Evolutionary conservation across 192 early-diverging fungal genomes (phyloP), one percentile per base, ranked within the genome.

Genomic region (Coemansia sp.): DNA sequence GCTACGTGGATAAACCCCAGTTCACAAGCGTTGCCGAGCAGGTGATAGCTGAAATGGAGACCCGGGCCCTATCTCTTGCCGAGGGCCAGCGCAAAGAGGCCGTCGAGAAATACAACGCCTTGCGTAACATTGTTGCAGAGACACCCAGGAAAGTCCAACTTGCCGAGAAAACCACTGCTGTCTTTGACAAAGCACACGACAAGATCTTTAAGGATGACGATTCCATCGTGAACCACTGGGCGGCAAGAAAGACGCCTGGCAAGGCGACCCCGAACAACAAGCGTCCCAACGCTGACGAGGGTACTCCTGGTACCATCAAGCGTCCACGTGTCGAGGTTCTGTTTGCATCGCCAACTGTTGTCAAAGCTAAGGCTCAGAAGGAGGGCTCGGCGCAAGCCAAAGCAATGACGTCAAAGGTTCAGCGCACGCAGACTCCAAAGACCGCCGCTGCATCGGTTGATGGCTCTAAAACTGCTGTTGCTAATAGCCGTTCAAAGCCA

Each of bases 141-240:
- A 77, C 75, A 12, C 74, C 80, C 15, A 63, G 34, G 16, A 64
- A 26, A 30, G 53, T 8, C 57, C 55, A 55, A n/a, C 51, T 58
- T 24, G 11, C 38, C 12, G 30, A 15, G 30, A 77, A 83, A 58
- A 36, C 71, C n/a, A n/a, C n/a, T 2, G 56, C 68, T 12, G 41
- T 60, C 6, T 83, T 77, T 59, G 69, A 77, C 46, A 64, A 68
- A 57, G 72, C 72, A 12, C 81, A 83, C 49, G 66, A 71, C 15
- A 83, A 69, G 51, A 64, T 83, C 3, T 83, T 83, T 51, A 53
- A 59, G 38, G 33, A 52, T 34, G 60, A 68, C 60, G 81, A 83
- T 36, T 83, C 81, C 18, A 83, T 83, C 44, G 62, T 61, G 16
- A 77, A 56, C 63, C 81, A 83, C 41, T 83, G 81, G 81, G 56